Base-by-base conservation (phyloP, 352 stramenopile species). In the Pythium phragmiticola region DNA sequence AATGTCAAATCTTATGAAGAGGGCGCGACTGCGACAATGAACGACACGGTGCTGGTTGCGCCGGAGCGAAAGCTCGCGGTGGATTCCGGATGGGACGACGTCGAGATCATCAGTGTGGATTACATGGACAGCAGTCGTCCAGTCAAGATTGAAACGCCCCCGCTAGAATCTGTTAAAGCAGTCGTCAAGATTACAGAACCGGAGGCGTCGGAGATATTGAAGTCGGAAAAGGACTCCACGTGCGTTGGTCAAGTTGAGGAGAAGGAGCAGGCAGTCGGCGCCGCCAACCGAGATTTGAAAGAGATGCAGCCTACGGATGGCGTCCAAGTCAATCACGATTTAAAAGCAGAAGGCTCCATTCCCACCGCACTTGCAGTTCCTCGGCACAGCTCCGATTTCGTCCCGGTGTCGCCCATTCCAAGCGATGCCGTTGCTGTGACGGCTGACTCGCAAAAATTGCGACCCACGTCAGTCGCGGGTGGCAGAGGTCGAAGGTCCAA, bases 51-150 rank as follows among this genome's bases (percentile, higher is more conserved):
- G 14, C 14, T 14, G 7, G 17, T 16, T 23, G 50, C 9, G n/a
- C 8, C 30, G 19, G 23, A 47, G 33, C n/a, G n/a, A 26, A 58
- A 48, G 16, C 21, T 19, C 0, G 19, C n/a, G 9, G 41, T 37
- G 21, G 53, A 39, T n/a, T 49, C 53, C 7, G 42, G 7, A 4
- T 66, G 59, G 59, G 48, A 59, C 13, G 59, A 33, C 16, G 28
- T 66, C 16, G 59, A 60, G 30, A 30, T 66, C 12, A 66, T 66
- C 43, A 14, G 19, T 26, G 34, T 54, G 16, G 52, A 58, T 19
- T 37, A 37, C 37, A 16, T 58, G 34, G 21, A 53, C 21, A 11
- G 4, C 47, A 53, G 13, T 53, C 26, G n/a, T 8, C 47, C 14
- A 21, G 19, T 23, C 23, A 53, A 53, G 47, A 9, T n/a, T 50